Percentiles rank a stretch among this genome's conserved stretches.
These are phyloP conservation scores for Aspergillus sclerotioniger DNA, from an alignment of 495 filamentous ascomycete species.

Conservation along the genomic window DNA sequence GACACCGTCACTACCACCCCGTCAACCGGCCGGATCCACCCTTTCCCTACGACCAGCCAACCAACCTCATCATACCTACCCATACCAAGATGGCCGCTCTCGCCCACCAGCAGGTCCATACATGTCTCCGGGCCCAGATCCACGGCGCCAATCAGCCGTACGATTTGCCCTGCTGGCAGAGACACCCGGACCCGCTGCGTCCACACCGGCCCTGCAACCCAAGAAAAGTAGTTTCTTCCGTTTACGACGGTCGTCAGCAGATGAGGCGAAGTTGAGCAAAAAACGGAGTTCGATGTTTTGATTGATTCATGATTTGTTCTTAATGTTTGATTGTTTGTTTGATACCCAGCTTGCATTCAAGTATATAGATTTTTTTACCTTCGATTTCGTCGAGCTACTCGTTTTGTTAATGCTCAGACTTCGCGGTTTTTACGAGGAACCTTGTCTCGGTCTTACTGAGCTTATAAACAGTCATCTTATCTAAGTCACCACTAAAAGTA, in stretches of 20 bases:
- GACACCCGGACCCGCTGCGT: conserved; percentile 11
- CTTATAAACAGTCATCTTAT: too few species aligned
- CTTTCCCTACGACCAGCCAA: conserved; percentile 5
- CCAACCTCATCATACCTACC: conserved; percentile 13
- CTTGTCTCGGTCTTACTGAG: not conserved
- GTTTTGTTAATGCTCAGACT: too few species aligned
- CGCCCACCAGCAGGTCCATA: not conserved
- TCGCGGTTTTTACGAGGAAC: too few species aligned
- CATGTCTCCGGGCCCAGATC: not conserved
- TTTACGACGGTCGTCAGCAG: conserved; percentile 33
- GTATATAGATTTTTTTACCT: not conserved
- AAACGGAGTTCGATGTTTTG: conserved; percentile 56
- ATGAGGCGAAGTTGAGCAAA: conserved; percentile 41
- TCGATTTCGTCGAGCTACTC: too few species aligned
- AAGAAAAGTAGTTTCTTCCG: conserved; percentile 54
- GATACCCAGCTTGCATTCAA: not conserved
- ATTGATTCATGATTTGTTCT: conserved; percentile 14
- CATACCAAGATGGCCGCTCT: conserved; percentile 2
- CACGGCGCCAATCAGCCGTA: conserved; percentile 16
- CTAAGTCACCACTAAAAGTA: too few species aligned
- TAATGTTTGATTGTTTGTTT: not conserved
- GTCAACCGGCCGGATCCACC: conserved; percentile 19
- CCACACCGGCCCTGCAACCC: conserved; percentile 26
- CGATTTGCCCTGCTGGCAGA: not conserved
- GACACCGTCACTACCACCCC: conserved; percentile 26